Evolutionary conservation across 140 eudicot species (phyloP).

Genomic region (Bidens hawaiensis): DNA sequence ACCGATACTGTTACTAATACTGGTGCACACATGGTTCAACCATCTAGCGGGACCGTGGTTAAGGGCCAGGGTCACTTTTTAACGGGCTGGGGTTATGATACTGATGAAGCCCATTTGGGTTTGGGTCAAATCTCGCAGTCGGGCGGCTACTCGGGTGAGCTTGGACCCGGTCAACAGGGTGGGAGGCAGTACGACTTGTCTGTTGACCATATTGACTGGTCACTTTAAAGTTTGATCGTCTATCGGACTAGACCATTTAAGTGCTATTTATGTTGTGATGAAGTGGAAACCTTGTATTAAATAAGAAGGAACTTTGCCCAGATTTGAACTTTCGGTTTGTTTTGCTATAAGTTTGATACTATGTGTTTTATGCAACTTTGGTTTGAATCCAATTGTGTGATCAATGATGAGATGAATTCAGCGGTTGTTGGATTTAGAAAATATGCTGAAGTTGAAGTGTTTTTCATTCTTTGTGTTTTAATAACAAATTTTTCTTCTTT

Average conservation of each 20-base stretch:
- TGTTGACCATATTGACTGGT: slow-evolving; percentile 60
- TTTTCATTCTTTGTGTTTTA: too few relatives aligned
- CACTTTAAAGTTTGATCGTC: slow-evolving; percentile 44
- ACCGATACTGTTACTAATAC: slow-evolving; percentile 26
- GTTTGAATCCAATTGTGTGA: not conserved
- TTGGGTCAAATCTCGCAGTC: slow-evolving; percentile 59
- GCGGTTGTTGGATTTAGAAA: too few relatives aligned
- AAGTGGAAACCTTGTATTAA: slow-evolving; percentile 21
- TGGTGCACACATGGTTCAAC: slow-evolving; percentile 41
- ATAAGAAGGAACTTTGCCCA: slow-evolving; percentile 21
- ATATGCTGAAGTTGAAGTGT: too few relatives aligned
- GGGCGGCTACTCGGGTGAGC: slow-evolving; percentile 42
- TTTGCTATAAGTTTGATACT: not conserved
- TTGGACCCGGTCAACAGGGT: slow-evolving; percentile 48
- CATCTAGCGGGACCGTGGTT: slow-evolving; percentile 34
- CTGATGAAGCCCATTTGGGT: slow-evolving; percentile 54
- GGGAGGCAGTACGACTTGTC: slow-evolving; percentile 64
- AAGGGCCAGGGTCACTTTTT: slow-evolving; percentile 42
- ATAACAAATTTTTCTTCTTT: too few relatives aligned
- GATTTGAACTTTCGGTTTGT: slow-evolving; percentile 1
- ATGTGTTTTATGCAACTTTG: not conserved
- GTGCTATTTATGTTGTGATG: slow-evolving; percentile 14
- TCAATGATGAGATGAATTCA: not conserved
- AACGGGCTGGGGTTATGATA: slow-evolving; percentile 57
- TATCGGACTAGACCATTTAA: not conserved